Percentiles rank a stretch among this genome's conserved stretches.
Evolutionary conservation across 2,329 filamentous ascomycete species (phyloP).

Genomic region (Talaromyces sp.): DNA sequence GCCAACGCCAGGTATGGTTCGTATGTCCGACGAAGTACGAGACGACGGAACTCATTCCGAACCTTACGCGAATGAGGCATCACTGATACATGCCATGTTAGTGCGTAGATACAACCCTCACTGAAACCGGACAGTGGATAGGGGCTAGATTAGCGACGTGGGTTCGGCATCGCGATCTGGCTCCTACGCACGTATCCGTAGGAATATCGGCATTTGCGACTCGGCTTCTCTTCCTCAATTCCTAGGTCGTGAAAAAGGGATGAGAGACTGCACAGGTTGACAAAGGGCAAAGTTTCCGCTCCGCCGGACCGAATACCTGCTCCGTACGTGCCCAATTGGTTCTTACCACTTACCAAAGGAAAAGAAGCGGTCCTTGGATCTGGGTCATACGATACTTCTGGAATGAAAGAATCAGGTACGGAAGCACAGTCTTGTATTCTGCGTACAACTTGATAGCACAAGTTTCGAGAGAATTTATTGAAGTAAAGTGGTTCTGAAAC

Average conservation of each 20-base stretch:
- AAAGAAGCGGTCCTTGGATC: background rate
- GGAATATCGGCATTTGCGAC: background rate
- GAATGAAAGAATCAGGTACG: background rate
- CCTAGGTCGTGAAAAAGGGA: background rate
- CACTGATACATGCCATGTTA: too few species aligned
- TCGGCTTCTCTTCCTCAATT: background rate
- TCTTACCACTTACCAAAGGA: background rate
- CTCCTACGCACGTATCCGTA: background rate
- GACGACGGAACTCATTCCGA: background rate
- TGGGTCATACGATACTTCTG: background rate
- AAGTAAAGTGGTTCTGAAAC: background rate
- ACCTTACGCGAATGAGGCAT: too few species aligned
- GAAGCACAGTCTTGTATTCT: background rate
- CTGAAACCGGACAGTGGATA: background rate
- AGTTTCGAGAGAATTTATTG: background rate
- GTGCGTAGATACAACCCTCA: background rate
- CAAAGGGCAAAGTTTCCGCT: background rate
- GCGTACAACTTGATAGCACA: background rate
- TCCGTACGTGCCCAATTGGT: background rate
- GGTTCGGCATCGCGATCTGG: constrained; percentile 1
- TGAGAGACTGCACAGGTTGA: background rate
- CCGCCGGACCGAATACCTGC: background rate
- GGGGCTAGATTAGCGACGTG: background rate
- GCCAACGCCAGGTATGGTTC: background rate
- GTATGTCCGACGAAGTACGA: background rate